Base-by-base conservation (phyloP, 1,284 basidiomycete species). In the Acaromyces ingoldii region DNA sequence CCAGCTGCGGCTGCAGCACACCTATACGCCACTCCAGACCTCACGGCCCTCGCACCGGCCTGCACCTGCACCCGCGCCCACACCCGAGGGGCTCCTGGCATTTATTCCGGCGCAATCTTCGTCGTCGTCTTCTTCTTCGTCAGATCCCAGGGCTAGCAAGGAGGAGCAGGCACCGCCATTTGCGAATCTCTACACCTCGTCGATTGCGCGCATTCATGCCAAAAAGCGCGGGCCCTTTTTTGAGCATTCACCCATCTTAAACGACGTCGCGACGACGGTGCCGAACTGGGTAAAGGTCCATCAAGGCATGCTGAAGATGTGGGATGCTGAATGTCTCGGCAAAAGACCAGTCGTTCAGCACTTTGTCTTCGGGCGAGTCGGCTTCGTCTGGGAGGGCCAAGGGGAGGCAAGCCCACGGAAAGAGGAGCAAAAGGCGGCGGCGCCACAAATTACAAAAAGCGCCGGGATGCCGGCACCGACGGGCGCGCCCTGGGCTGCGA, bases 321-420 rank as follows among this genome's bases (percentile, higher is more conserved):
- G 92, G 76, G 83, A 88, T 81, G 91, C 85, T 13, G 93, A 98
- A 76, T 91, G 96, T n/a, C 78, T 96, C 26, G 84, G 85, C 9
- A 97, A 97, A 77, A 82, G 87, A n/a, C 92, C 95, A 11, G 93
- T 97, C 3, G 91, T 97, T 11, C 93, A 98, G 76, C 92, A 96
- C 70, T 81, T 97, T 39, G 86, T 86, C 28, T 82, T 97, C 24
- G 92, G 91, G 9, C 71, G 67, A 36, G 58, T 61, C 1, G 72
- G 67, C 3, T 70, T 37, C 28, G 22, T 41, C 1, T 65, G 63
- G 63, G 51, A 52, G n/a, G 49, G 50, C 36, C 6, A 17, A 4
- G 34, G 25, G 17, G 42, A 28, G 4, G 15, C n/a, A 17, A 4
- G 28, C 5, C 24, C 22, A n/a, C 15, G 28, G 39, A 42, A 15